Conservation (phyloP, 768 basidiomycete species). For the Guyanaporus albipodus region DNA sequence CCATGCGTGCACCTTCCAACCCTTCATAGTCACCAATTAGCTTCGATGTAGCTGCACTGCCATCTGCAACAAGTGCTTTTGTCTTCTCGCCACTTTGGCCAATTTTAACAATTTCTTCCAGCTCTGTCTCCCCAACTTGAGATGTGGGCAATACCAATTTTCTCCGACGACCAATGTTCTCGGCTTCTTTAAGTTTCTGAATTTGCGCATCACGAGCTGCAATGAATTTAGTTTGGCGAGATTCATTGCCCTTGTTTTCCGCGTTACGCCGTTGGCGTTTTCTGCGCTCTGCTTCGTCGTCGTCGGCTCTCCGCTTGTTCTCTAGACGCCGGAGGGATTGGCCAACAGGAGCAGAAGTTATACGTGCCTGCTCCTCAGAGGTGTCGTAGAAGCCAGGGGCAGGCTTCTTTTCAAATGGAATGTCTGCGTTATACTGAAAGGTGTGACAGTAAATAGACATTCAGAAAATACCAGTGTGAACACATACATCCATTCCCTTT, state of each 20-base stretch:
- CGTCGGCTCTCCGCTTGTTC: conserved; percentile 92
- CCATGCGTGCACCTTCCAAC: conserved; percentile 83
- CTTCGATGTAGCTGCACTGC: conserved; percentile 79
- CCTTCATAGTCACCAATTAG: conserved; percentile 92
- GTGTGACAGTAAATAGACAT: not conserved
- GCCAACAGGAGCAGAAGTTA: conserved; percentile 85
- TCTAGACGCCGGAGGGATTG: conserved; percentile 89
- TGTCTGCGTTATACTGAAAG: conserved; percentile 90
- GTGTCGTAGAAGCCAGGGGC: conserved; percentile 97
- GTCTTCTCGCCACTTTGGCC: conserved; percentile 90
- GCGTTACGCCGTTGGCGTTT: conserved; percentile 75
- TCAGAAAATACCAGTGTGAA: not conserved
- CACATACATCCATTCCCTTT: conserved; percentile 93
- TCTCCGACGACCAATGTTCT: conserved; percentile 85
- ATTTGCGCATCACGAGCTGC: conserved; percentile 98
- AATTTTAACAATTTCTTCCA: conserved; percentile 99
- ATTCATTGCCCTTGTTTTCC: conserved; percentile 60
- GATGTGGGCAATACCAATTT: conserved; percentile 82
- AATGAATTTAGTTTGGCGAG: conserved; percentile 89
- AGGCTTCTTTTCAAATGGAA: conserved; percentile 96
- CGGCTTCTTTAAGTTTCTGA: conserved; percentile 95
- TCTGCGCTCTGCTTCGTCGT: conserved; percentile 89
- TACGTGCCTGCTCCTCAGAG: conserved; percentile 85
- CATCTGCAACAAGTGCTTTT: conserved; percentile 76
- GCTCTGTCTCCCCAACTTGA: conserved; percentile 90